Conservation (phyloP, 805 yeast genomes). For the Cyberlindnera nakhonratchasimensis region DNA sequence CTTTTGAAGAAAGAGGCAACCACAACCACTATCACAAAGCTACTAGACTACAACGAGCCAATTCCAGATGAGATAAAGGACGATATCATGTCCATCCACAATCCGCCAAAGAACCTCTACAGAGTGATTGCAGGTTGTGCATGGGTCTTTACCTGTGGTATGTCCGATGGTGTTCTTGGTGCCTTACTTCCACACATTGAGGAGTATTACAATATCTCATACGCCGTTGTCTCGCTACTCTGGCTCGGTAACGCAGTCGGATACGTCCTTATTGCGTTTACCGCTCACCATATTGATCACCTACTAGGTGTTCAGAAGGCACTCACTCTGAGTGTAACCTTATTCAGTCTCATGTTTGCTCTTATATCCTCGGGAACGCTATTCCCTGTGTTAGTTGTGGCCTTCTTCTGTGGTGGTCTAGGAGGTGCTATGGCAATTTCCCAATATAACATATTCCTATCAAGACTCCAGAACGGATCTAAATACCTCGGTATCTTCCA, state of each 20-base stretch:
- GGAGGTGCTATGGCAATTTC: constrained; percentile 50
- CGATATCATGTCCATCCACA: constrained; percentile 34
- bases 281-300: constrained; percentile 42
- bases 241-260: constrained; percentile 62
- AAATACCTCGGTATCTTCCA: constrained; percentile 52
- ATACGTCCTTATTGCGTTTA: constrained; percentile 46
- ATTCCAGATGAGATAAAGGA: constrained; percentile 4
- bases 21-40: constrained; percentile 13
- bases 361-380: constrained; percentile 45
- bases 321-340: constrained; percentile 37
- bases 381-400: constrained; percentile 47
- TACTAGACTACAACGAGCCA: constrained; percentile 8
- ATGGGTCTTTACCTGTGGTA: constrained; percentile 43
- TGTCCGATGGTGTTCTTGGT: constrained; percentile 58
- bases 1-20: constrained; percentile 11
- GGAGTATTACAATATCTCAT: constrained; percentile 41
- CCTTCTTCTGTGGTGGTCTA: constrained; percentile 54
- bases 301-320: constrained; percentile 39
- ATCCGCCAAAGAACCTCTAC: constrained; percentile 43
- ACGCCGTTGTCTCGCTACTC: constrained; percentile 52
- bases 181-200: constrained; percentile 57
- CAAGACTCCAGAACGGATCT: constrained; percentile 41
- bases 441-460: constrained; percentile 49
- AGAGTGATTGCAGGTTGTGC: constrained; percentile 39
- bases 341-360: constrained; percentile 40